phyloP scores from a whole-genome alignment of 495 filamentous ascomycete genomes.

The Xylaria sp. region DNA sequence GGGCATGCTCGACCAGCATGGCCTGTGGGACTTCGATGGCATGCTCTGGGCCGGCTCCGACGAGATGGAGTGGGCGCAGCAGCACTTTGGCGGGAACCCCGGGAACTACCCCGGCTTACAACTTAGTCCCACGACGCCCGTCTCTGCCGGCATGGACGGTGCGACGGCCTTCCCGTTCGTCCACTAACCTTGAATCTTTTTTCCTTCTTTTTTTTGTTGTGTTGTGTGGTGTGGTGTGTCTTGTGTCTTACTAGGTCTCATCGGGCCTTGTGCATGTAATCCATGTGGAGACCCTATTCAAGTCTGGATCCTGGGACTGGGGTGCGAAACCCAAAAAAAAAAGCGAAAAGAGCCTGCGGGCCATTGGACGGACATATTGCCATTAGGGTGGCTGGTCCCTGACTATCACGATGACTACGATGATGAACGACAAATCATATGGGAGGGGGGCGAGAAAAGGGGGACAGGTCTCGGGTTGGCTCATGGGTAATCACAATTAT shows the following conservation, averaged over 20 bases:
- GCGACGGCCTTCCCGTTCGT: constrained; percentile 27
- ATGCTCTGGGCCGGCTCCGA: constrained; percentile 55
- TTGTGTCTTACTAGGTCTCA: constrained; percentile 4
- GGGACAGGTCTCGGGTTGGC: background rate
- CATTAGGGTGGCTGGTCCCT: constrained; percentile 4
- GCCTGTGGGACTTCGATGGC: constrained; percentile 63
- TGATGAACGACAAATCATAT: constrained; percentile 19
- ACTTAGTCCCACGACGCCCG: constrained; percentile 29
- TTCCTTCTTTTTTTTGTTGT: background rate
- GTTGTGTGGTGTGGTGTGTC: too few relatives aligned
- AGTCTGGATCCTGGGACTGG: constrained; percentile 13
- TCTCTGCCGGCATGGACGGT: constrained; percentile 24
- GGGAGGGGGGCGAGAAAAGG: background rate
- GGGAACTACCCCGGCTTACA: constrained; percentile 31
- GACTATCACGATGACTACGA: constrained; percentile 25
- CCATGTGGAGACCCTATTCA: constrained; percentile 7
- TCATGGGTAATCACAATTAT: background rate
- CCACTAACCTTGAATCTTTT: constrained; percentile 7
- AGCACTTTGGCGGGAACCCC: constrained; percentile 32
- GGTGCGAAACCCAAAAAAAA: constrained; percentile 19
- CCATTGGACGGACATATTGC: constrained; percentile 1
- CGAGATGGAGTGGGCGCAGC: constrained; percentile 45
- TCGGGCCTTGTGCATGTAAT: background rate
- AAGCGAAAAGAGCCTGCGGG: background rate
- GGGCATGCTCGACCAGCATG: constrained; percentile 60